These are phyloP conservation scores for Leptodontidium sp. DNA, from an alignment of 2,329 filamentous ascomycete species.

Conservation along the genomic window DNA sequence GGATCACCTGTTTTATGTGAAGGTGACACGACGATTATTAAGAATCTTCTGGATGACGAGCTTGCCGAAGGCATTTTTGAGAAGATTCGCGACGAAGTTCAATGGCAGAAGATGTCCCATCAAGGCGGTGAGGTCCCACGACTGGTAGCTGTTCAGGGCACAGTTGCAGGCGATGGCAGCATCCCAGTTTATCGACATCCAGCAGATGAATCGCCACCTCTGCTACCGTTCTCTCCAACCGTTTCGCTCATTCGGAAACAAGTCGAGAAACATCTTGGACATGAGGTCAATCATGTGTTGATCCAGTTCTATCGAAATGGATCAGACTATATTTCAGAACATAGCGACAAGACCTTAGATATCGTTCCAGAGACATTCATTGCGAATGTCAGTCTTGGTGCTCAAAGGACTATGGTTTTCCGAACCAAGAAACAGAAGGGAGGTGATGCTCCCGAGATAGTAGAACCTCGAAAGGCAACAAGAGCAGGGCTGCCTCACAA, in stretches of 20 bases:
- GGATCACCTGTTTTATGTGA: constrained; percentile 66
- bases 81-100: constrained; percentile 75
- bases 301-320: constrained; percentile 94
- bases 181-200: constrained; percentile 96
- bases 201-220: constrained; percentile 82
- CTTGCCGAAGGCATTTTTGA: constrained; percentile 71
- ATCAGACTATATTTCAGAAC: constrained; percentile 92
- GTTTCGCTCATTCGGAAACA: constrained; percentile 73
- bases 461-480: constrained; percentile 48
- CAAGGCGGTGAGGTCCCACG: constrained; percentile 91
- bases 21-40: constrained; percentile 79
- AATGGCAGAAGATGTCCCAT: constrained; percentile 93
- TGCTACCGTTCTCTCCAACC: constrained; percentile 77
- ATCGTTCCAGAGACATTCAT: constrained; percentile 83
- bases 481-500: constrained; percentile 85
- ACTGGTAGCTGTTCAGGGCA: constrained; percentile 88
- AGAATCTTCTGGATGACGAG: constrained; percentile 69
- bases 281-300: constrained; percentile 87
- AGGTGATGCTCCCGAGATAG: constrained; percentile 36
- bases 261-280: constrained; percentile 77
- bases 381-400: constrained; percentile 93
- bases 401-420: constrained; percentile 88
- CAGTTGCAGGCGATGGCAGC: constrained; percentile 70
- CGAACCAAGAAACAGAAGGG: constrained; percentile 76
- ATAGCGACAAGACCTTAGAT: constrained; percentile 96